Percentiles rank a stretch among this genome's conserved stretches.
phyloP scores from a whole-genome alignment of 208 protist genomes.

The Naegleria lovaniensis region DNA sequence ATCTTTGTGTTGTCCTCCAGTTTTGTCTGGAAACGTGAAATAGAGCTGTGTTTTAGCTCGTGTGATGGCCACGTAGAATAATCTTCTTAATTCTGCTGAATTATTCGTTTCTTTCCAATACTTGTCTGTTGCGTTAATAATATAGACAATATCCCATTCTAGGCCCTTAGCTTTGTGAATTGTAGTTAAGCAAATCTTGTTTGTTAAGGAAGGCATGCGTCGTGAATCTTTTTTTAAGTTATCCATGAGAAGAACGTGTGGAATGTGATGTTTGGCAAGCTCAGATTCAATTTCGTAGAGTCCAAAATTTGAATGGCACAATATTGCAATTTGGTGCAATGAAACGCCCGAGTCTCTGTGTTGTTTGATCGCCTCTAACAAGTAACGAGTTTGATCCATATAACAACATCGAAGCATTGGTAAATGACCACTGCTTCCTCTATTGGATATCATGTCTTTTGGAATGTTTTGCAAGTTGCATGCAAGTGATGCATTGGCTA shows the following conservation, averaged over 20 bases:
- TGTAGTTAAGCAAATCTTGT: background rate
- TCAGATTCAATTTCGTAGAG: background rate
- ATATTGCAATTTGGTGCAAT: background rate
- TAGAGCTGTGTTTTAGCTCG: background rate
- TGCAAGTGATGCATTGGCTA: background rate
- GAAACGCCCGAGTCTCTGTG: background rate
- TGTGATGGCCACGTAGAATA: background rate
- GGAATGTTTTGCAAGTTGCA: background rate
- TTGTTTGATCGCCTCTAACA: background rate
- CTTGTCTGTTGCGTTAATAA: background rate
- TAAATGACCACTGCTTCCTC: background rate
- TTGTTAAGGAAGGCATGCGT: background rate
- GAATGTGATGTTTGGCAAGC: background rate
- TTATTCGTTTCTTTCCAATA: background rate
- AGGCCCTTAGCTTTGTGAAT: background rate
- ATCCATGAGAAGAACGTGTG: background rate
- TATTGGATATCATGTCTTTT: background rate
- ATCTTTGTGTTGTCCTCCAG: too few relatives aligned
- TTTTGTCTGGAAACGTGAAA: background rate
- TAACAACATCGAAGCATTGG: background rate
- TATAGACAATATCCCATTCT: background rate
- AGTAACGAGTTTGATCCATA: too few relatives aligned
- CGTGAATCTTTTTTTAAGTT: background rate
- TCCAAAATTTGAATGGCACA: background rate
- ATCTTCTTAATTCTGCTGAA: background rate